phyloP scores from a whole-genome alignment of 371 early-diverging fungal species.

The Saksenaea oblongispora region DNA sequence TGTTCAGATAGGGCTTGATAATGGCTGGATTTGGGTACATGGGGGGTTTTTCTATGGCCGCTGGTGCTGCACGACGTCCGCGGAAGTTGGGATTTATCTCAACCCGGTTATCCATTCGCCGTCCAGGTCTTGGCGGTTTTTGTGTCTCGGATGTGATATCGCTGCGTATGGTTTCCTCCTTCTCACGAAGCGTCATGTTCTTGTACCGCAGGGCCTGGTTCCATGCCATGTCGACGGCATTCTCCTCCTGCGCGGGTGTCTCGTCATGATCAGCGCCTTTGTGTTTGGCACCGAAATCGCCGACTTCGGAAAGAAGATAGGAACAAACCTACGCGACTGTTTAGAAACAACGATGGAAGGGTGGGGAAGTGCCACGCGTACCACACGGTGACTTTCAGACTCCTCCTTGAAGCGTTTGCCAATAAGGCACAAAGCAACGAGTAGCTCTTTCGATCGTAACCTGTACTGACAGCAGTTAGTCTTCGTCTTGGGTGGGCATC shows the following conservation, averaged over 20 bases:
- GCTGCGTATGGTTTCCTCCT: conserved; percentile 27
- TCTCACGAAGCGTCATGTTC: conserved; percentile 40
- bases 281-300: conserved; percentile 9
- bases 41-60: not conserved
- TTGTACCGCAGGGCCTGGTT: conserved; percentile 31
- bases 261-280: conserved; percentile 2
- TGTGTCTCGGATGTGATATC: not conserved
- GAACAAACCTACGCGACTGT: conserved; percentile 18
- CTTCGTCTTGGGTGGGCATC: not conserved
- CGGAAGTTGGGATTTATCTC: conserved; percentile 18
- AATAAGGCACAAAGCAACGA: conserved; percentile 31
- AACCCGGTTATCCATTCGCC: not conserved
- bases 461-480: not conserved
- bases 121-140: not conserved
- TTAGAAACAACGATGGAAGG: not conserved
- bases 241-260: not conserved
- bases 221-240: conserved; percentile 30
- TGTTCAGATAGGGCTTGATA: not conserved
- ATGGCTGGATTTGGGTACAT: not conserved
- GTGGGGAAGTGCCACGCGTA: not conserved
- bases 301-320: conserved; percentile 9
- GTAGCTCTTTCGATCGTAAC: conserved; percentile 28
- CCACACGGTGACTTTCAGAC: conserved; percentile 13
- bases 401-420: conserved; percentile 30
- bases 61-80: conserved; percentile 4